These are phyloP conservation scores for Torulaspora franciscae DNA, from an alignment of 805 yeast genomes.

Conservation along the genomic window DNA sequence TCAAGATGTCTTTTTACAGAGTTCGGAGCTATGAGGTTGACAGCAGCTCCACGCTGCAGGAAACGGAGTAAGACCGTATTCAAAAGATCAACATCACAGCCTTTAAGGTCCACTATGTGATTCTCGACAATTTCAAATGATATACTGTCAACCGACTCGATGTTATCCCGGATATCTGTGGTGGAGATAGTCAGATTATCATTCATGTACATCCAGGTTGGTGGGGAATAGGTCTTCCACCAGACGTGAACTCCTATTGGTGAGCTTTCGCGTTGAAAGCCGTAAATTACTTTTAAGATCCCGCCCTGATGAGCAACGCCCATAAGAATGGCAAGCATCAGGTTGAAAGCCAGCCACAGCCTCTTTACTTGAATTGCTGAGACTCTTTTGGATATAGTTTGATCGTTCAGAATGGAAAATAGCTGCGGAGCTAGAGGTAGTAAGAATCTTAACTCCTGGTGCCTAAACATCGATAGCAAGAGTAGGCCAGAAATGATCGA, in stretches of 20 bases:
- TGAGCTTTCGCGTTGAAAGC: not conserved
- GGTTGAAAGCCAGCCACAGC: conserved; percentile 63
- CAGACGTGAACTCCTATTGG: conserved; percentile 50
- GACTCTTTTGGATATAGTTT: conserved; percentile 20
- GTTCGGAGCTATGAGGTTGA: conserved; percentile 21
- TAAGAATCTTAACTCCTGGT: conserved; percentile 89
- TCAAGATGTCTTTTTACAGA: conserved; percentile 14
- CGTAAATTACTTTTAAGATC: conserved; percentile 51
- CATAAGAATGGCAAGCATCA: conserved; percentile 55
- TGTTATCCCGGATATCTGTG: conserved; percentile 18
- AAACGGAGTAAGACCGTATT: conserved; percentile 20
- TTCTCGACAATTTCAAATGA: conserved; percentile 14
- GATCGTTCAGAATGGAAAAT: conserved; percentile 49
- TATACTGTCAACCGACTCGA: conserved; percentile 22
- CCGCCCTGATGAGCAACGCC: conserved; percentile 92
- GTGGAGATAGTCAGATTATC: conserved; percentile 23
- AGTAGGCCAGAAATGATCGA: conserved; percentile 58
- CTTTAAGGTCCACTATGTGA: conserved; percentile 45
- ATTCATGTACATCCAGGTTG: conserved; percentile 66
- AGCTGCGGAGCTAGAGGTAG: conserved; percentile 71
- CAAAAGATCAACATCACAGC: conserved; percentile 36
- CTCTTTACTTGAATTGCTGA: conserved; percentile 21
- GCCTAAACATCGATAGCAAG: conserved; percentile 69
- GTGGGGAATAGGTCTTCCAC: conserved; percentile 96
- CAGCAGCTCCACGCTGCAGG: conserved; percentile 5